Evolutionary conservation across 495 filamentous ascomycete species (phyloP).

Genomic region (Pyrenopolyporus hunteri): DNA sequence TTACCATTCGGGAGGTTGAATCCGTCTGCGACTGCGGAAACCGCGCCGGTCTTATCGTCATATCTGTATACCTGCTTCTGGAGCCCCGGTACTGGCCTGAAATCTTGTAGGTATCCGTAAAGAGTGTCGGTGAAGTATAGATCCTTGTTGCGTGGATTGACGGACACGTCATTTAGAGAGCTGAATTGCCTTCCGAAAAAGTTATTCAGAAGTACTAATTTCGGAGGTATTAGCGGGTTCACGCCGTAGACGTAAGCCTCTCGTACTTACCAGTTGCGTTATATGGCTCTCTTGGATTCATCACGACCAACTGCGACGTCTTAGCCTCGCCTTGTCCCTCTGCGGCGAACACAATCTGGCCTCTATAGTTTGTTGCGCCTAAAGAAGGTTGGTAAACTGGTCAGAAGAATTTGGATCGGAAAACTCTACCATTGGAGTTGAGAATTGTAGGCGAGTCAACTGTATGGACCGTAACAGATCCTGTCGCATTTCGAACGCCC

Average conservation of each 20-base stretch:
- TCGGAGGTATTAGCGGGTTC: background rate
- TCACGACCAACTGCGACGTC: conserved; percentile 50
- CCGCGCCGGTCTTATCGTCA: conserved; percentile 51
- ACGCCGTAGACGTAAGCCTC: background rate
- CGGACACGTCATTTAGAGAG: conserved; percentile 63
- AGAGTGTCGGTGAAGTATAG: conserved; percentile 70
- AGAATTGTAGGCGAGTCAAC: conserved; percentile 49
- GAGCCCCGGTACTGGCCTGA: conserved; percentile 57
- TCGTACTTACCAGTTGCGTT: conserved; percentile 52
- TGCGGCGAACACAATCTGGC: conserved; percentile 51
- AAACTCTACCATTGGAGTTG: conserved; percentile 55
- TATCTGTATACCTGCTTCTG: conserved; percentile 64
- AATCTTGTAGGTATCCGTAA: conserved; percentile 66
- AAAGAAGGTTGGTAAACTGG: background rate
- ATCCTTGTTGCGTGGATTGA: conserved; percentile 57
- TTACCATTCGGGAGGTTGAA: conserved; percentile 62
- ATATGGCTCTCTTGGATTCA: conserved; percentile 56
- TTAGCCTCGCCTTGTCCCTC: conserved; percentile 55
- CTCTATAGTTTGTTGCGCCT: conserved; percentile 58
- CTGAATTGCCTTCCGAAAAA: conserved; percentile 67
- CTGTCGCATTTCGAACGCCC: conserved; percentile 48
- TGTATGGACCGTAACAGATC: conserved; percentile 47
- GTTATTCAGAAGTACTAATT: conserved; percentile 52
- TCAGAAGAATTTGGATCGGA: background rate
- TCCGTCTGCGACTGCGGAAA: conserved; percentile 61